Evolutionary conservation across 2,329 filamentous ascomycete species (phyloP).

Genomic region (Venturiaceae sp.): DNA sequence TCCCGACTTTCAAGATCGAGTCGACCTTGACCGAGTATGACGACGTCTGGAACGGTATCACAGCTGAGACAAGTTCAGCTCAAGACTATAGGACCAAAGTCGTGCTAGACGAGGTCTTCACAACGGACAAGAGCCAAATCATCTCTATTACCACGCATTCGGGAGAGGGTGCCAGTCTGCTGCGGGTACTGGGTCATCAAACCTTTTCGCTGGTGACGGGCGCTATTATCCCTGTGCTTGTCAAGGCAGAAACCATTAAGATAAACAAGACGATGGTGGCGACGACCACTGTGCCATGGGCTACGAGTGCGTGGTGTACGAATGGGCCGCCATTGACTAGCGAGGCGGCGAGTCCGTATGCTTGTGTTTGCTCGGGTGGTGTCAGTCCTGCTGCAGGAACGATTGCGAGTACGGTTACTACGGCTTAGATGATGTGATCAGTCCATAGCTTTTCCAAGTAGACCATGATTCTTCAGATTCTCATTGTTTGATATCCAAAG

Average conservation of each 20-base stretch:
- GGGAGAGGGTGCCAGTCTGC: slow-evolving; percentile 45
- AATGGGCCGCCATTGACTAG: no score
- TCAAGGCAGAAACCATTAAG: slow-evolving; percentile 50
- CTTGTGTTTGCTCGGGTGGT: no score
- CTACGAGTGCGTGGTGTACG: no score
- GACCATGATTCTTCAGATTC: no score
- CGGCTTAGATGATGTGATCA: no score
- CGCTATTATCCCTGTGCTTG: slow-evolving; percentile 56
- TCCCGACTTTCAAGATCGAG: slow-evolving; percentile 49
- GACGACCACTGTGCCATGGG: no score
- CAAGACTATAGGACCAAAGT: slow-evolving; percentile 36
- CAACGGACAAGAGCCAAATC: slow-evolving; percentile 25
- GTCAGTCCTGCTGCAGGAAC: no score
- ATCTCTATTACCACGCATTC: slow-evolving; percentile 48
- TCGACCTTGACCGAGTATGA: slow-evolving; percentile 51
- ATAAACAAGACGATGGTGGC: no score
- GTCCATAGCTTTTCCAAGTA: no score
- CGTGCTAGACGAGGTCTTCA: slow-evolving; percentile 46
- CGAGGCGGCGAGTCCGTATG: no score
- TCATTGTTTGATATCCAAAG: no score
- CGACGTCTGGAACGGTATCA: slow-evolving; percentile 39
- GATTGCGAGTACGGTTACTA: no score
- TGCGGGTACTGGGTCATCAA: slow-evolving; percentile 50
- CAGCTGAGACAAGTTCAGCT: slow-evolving; percentile 39
- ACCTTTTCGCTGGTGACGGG: slow-evolving; percentile 53